Evolutionary conservation across 129 eudicot species (phyloP).

Genomic region (Gnaphalium uliginosum): DNA sequence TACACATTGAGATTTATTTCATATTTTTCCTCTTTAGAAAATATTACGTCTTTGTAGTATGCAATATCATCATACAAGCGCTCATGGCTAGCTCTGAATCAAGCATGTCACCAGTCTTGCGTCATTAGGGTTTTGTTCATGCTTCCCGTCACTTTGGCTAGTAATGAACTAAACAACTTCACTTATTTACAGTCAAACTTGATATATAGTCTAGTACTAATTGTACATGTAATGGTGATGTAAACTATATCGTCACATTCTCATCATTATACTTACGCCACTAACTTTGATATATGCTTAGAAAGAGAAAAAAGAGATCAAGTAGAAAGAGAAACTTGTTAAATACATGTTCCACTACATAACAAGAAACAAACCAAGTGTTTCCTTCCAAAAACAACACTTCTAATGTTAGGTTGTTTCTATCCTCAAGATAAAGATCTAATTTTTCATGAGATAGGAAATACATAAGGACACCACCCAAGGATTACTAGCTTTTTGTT

Average conservation of each 20-base stretch:
- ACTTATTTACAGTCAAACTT: not conserved
- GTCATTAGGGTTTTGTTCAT: not conserved
- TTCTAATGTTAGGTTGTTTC: conserved; percentile 38
- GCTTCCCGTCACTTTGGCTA: not conserved
- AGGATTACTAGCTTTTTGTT: conserved; percentile 15
- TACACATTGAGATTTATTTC: not conserved
- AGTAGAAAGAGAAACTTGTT: conserved; percentile 12
- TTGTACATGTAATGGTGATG: conserved; percentile 40
- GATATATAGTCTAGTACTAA: not conserved
- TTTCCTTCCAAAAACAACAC: conserved; percentile 27
- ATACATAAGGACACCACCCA: conserved; percentile 32
- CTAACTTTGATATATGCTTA: conserved; percentile 28
- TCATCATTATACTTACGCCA: conserved; percentile 37
- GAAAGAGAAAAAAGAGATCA: conserved; percentile 23
- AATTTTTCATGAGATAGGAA: conserved; percentile 29
- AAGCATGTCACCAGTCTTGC: not conserved
- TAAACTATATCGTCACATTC: conserved; percentile 36
- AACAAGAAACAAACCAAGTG: conserved; percentile 16
- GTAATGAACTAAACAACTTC: not conserved
- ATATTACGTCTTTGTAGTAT: not conserved
- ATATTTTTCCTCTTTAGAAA: too few relatives aligned
- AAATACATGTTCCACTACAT: conserved; percentile 33
- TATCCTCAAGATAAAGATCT: conserved; percentile 45
- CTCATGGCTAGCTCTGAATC: not conserved
- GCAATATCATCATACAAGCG: not conserved